Evolutionary conservation across 2,329 filamentous ascomycete species (phyloP), one percentile per base, ranked within the genome.

Genomic region (Colletotrichum eremochloae): DNA sequence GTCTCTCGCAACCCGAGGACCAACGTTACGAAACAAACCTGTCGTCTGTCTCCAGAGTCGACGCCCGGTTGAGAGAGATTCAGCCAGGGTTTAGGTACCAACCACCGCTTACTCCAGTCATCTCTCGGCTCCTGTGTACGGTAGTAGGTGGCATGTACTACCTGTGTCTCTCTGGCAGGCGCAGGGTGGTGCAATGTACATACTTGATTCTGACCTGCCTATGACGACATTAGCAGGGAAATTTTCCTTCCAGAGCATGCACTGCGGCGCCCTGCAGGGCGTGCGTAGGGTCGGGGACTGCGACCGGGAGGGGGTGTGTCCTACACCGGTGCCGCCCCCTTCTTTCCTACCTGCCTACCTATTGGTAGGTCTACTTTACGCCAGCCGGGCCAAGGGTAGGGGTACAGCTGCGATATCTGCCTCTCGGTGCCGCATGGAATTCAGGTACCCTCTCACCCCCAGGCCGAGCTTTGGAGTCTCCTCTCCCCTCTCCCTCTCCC

Each of bases 191-290:
- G 42, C 6, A 33, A 42, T 31, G 55, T 48, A 44, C 42, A 44
- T 44, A 7, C 18, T 36, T 31, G 40, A 67, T 62, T 56, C 38
- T 71, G 68, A 71, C 68, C 40, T 61, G 46, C 31, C 42, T 72
- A 72, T 72, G 70, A 72, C 70, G 70, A 70, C 70, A 72, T 61
- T 56, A 33, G 63, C 44, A 65, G 46, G 66, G 58, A 62, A 56
- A 61, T 69, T 68, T 64, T 40, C 69, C 48, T 64, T 11, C 60
- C 31, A 64, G 48, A 60, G 38, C 18, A 48, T 57, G 60, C 58
- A 68, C 55, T 52, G 46, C 57, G 57, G 66, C 46, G 66, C 60
- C 69, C 60, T 61, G 69, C 66, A 72, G 69, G 66, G 69, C 66
- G 69, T 69, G 61, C 36, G 55, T 61, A 67, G 40, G 67, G 50